A percentile compares a stretch with the other conserved stretches of the same genome.
phyloP scores from a whole-genome alignment of 345 rosid species.

The Lepidium sativum region DNA sequence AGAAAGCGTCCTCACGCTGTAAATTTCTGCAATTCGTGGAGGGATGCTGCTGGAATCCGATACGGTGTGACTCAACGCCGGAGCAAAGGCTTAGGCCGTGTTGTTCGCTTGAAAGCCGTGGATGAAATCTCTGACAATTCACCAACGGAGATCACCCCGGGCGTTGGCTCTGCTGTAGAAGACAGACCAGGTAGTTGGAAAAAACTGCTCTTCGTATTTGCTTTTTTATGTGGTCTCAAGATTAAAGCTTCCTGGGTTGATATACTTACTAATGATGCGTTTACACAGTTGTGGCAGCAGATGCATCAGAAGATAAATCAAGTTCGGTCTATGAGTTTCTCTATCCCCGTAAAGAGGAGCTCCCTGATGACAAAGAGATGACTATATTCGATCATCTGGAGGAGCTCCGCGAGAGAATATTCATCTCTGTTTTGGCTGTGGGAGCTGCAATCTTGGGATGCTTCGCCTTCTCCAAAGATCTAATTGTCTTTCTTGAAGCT shows the following conservation, averaged over 20 bases:
- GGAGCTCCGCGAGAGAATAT: conserved; percentile 82
- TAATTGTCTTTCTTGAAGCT: conserved; percentile 86
- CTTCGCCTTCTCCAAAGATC: conserved; percentile 86
- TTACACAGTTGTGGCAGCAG: conserved; percentile 33
- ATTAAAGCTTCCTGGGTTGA: background rate
- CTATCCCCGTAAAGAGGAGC: conserved; percentile 80
- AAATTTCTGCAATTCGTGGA: conserved; percentile 18
- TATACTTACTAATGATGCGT: background rate
- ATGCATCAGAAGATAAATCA: conserved; percentile 29
- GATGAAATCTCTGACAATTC: conserved; percentile 37
- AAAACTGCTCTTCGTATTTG: background rate
- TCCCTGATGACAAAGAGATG: conserved; percentile 97
- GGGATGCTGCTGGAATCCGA: conserved; percentile 27
- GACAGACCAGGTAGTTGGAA: conserved; percentile 51
- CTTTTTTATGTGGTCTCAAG: background rate
- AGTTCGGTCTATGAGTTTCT: conserved; percentile 63
- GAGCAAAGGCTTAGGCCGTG: conserved; percentile 1
- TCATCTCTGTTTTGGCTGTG: conserved; percentile 83
- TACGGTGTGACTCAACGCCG: conserved; percentile 24
- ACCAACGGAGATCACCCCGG: conserved; percentile 29
- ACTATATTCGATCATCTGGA: conserved; percentile 92
- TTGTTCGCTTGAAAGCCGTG: conserved; percentile 43
- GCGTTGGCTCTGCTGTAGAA: conserved; percentile 43
- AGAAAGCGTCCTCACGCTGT: conserved; percentile 15
- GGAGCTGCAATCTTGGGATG: conserved; percentile 92